Evolutionary conservation across 164 flowering plant species (phyloP), one percentile per base, ranked within the genome.

Genomic region (Umbellularia californica): DNA sequence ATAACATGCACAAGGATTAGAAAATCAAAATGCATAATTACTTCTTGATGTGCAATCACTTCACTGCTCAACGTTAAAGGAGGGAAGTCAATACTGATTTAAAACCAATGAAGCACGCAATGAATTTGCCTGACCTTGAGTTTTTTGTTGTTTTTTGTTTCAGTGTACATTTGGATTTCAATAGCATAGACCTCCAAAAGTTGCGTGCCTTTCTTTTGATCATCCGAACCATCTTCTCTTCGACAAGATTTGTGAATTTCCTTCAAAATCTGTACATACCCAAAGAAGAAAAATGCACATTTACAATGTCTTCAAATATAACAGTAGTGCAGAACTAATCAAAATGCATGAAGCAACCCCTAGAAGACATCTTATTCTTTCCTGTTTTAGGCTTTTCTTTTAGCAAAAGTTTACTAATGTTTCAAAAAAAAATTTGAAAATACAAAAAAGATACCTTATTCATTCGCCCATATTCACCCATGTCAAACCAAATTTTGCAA

Each of bases 101-200:
- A 23, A 25, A 64, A 12, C 15, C 13, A 64, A 67, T 28, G n/a
- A 67, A 67, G 47, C 69, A 41, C 47, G 11, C 35, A 67, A 17
- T 67, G 47, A 67, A 19, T 10, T 27, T 50, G 58, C 30, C 52
- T 24, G 71, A 96, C 99, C 95, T 96, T 96, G 70, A 96, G 93
- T 75, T 94, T 92, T 83, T 96, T 96, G 84, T 96, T 96, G 78
- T 96, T 92, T 82, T 92, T 96, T 13, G 98, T 96, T 81, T 94
- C 98, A 20, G 99, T 96, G 80, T 96, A 92, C 98, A 96, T 92
- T 83, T 96, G 99, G 79, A 96, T 96, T 84, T 96, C 99, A 77
- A 96, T 90, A 25, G 99, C 98, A 80, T 96, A 96, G 10, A 96
- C 99, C 82, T 96, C 99, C 91, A 96, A 77, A 72, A 96, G 89